Percentiles rank a stretch among this genome's conserved stretches.
These are phyloP conservation scores for Globisporangium spinosum DNA, from an alignment of 352 stramenopile genomes.

Conservation along the genomic window DNA sequence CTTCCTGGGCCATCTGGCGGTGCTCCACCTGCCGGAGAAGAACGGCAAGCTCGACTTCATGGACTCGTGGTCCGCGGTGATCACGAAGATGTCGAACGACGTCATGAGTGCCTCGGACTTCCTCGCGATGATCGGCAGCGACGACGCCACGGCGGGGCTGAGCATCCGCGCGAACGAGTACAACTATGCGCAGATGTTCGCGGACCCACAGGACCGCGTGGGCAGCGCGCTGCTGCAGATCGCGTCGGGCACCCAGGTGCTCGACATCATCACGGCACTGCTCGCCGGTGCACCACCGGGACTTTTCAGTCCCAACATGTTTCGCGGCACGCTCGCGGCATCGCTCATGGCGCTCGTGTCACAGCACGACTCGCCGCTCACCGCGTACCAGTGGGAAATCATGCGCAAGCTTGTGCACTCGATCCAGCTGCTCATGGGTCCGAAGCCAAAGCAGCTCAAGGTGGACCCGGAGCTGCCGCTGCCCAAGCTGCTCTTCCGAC, in stretches of 20 bases:
- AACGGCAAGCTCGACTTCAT: constrained; percentile 68
- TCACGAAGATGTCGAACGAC: constrained; percentile 57
- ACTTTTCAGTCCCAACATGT: constrained; percentile 70
- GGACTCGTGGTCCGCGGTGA: constrained; percentile 62
- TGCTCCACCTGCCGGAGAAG: constrained; percentile 46
- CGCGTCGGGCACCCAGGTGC: constrained; percentile 58
- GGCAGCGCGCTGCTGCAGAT: constrained; percentile 42
- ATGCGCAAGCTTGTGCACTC: constrained; percentile 52
- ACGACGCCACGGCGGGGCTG: constrained; percentile 36
- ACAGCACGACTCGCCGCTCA: constrained; percentile 26
- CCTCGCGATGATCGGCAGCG: constrained; percentile 46
- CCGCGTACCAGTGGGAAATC: constrained; percentile 49
- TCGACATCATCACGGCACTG: constrained; percentile 61
- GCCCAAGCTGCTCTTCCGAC: constrained; percentile 52
- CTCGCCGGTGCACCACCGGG: constrained; percentile 45
- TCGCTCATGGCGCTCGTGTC: constrained; percentile 46
- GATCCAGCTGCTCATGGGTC: constrained; percentile 39
- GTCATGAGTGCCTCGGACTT: constrained; percentile 59
- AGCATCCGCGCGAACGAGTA: constrained; percentile 48
- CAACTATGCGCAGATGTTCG: constrained; percentile 66
- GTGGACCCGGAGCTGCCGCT: constrained; percentile 45
- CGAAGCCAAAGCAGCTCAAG: constrained; percentile 19
- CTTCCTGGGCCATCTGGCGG: constrained; percentile 55
- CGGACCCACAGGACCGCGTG: constrained; percentile 41
- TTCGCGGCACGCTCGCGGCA: constrained; percentile 44